These are phyloP conservation scores for Mikania micrantha DNA, from an alignment of 129 eudicot species.

Conservation along the genomic window DNA sequence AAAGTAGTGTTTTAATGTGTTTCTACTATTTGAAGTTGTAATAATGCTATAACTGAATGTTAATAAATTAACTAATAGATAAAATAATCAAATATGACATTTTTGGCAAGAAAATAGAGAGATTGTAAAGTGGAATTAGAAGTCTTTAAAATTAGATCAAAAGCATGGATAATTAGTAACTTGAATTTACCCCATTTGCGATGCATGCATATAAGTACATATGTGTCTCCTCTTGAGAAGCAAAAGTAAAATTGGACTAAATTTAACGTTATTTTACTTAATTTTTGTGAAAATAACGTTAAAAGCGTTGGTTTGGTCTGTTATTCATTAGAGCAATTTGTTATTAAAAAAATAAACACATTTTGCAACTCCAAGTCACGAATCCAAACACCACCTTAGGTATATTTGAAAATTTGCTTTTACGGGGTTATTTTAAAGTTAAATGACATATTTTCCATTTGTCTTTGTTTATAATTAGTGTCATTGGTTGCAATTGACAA, in stretches of 20 bases:
- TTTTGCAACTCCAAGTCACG: no score
- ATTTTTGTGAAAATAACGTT: no score
- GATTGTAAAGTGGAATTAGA: no score
- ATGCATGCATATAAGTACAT: no score
- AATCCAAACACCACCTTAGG: not conserved
- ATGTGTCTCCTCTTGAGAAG: no score
- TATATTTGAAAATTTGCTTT: not conserved
- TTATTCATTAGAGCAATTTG: no score
- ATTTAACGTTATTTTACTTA: no score
- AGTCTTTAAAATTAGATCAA: not conserved
- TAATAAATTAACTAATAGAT: not conserved
- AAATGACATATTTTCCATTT: not conserved
- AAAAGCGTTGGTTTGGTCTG: no score
- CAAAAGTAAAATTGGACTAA: no score
- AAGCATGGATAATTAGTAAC: not conserved
- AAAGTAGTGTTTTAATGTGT: not conserved
- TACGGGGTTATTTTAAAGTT: not conserved
- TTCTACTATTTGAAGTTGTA: not conserved
- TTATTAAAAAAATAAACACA: not conserved
- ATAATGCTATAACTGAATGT: no score
- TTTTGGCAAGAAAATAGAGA: not conserved
- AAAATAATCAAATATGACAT: not conserved
- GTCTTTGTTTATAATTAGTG: not conserved
- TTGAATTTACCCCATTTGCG: not conserved
- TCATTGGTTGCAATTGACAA: not conserved